Evolutionary conservation across 2,329 filamentous ascomycete species (phyloP).

Genomic region (Rhynchosporium secalis): DNA sequence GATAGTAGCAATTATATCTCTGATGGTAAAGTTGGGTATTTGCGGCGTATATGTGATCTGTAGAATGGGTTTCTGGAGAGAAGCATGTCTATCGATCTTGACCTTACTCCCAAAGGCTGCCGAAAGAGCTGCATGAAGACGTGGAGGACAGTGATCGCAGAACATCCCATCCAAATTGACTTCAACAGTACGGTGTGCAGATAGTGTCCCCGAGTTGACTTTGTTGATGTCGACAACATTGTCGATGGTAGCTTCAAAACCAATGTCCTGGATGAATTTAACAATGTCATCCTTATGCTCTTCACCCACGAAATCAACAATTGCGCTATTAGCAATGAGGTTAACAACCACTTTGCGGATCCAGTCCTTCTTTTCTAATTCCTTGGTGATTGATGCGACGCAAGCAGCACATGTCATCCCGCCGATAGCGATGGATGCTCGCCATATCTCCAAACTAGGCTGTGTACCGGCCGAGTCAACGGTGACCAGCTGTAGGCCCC

Average conservation of each 20-base stretch:
- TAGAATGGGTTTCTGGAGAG: conserved; percentile 64
- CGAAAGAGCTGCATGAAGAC: conserved; percentile 55
- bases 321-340: conserved; percentile 54
- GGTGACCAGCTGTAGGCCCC: conserved; percentile 35
- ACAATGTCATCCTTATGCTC: conserved; percentile 47
- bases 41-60: conserved; percentile 69
- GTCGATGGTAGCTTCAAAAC: conserved; percentile 64
- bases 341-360: conserved; percentile 52
- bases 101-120: conserved; percentile 49
- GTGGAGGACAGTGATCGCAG: conserved; percentile 68
- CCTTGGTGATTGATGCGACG: conserved; percentile 49
- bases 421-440: conserved; percentile 51
- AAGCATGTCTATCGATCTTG: conserved; percentile 55
- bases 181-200: conserved; percentile 53
- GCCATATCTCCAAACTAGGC: conserved; percentile 43
- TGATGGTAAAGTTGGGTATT: conserved; percentile 69
- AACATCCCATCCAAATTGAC: conserved; percentile 72
- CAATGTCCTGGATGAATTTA: conserved; percentile 58
- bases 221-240: conserved; percentile 42
- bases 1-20: conserved; percentile 70
- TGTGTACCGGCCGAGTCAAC: conserved; percentile 41
- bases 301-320: conserved; percentile 47
- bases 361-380: conserved; percentile 48
- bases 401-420: conserved; percentile 61
- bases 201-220: conserved; percentile 14